Evolutionary conservation across 306 rosid species (phyloP), one percentile per base, ranked within the genome.

Genomic region (Astragalus membranaceus): DNA sequence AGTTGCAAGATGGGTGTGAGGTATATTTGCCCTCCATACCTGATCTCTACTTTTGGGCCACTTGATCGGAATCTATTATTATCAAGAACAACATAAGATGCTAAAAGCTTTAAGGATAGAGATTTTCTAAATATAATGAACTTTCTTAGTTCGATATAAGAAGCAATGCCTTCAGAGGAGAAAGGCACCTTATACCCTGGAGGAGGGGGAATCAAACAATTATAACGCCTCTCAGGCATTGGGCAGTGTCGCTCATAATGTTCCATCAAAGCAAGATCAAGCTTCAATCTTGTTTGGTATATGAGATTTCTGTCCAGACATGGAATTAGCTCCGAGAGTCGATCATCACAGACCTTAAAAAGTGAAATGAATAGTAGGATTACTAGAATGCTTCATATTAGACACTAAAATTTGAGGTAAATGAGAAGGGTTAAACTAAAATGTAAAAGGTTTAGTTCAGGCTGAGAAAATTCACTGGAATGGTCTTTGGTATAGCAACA

Each of bases 41-140:
- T 87, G 94, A 87, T 93, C 98, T 85, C 97, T 88, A 84, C 98
- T 90, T 78, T 81, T 84, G 14, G 97, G 98, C 97, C 98, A 93
- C 82, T 88, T 93, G 68, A 93, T 88, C 50, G 98, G 97, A 82
- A 88, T 75, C 96, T 93, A 79, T 56, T 58, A 48, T 73, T 33
- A 80, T 78, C 54, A 67, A 56, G 48, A 75, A 65, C 64, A 62
- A 59, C 23, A 67, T 35, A 60, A 64, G 70, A 72, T 60, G 60
- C 68, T 46, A 46, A 61, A 48, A 60, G 67, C 41, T 51, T 74
- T 75, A 80, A 74, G 72, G 41, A 43, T 23, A 64, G 10, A 41
- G 30, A 51, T 11, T 42, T 75, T 42, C 47, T 30, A 54, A 53
- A 53, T 52, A 52, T 43, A 53, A 57, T 30, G 68, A 47, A 64